A percentile compares a stretch with the other conserved stretches of the same genome.
Evolutionary conservation across 1,284 basidiomycete genomes (phyloP).

Genomic region (Caloboletus firmus): DNA sequence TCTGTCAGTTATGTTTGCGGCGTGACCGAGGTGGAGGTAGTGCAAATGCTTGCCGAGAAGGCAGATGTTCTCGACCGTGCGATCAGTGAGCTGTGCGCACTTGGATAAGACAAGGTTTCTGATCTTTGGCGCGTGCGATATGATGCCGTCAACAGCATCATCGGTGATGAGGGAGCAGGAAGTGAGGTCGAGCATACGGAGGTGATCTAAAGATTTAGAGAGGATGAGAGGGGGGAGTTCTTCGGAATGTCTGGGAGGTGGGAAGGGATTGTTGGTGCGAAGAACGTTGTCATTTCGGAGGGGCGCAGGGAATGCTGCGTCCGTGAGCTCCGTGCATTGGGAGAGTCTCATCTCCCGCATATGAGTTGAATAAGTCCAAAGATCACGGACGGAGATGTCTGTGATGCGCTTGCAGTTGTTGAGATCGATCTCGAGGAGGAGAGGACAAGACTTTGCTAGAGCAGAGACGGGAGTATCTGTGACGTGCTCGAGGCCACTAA

Average conservation of each 20-base stretch:
- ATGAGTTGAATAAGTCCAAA: slow-evolving; percentile 79
- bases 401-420: slow-evolving; percentile 81
- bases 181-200: slow-evolving; percentile 90
- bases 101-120: slow-evolving; percentile 93
- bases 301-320: slow-evolving; percentile 82
- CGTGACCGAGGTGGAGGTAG: slow-evolving; percentile 95
- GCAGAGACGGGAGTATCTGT: slow-evolving; percentile 81
- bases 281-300: slow-evolving; percentile 42
- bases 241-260: slow-evolving; percentile 38
- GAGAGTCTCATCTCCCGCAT: slow-evolving; percentile 92
- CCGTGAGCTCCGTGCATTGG: slow-evolving; percentile 78
- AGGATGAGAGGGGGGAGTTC: slow-evolving; percentile 64
- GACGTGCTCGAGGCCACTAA: slow-evolving; percentile 73
- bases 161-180: slow-evolving; percentile 84
- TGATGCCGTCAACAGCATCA: slow-evolving; percentile 86
- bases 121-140: slow-evolving; percentile 86
- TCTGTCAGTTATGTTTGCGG: slow-evolving; percentile 84
- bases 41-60: slow-evolving; percentile 90
- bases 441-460: slow-evolving; percentile 80
- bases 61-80: slow-evolving; percentile 82
- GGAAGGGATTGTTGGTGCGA: slow-evolving; percentile 53
- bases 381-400: slow-evolving; percentile 75
- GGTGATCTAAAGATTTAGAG: slow-evolving; percentile 67
- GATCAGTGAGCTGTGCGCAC: slow-evolving; percentile 85
- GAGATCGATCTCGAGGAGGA: slow-evolving; percentile 93